A percentile compares a stretch with the other conserved stretches of the same genome.
Evolutionary conservation across 108 stramenopile species (phyloP).

Genomic region (Fistulifera solaris): DNA sequence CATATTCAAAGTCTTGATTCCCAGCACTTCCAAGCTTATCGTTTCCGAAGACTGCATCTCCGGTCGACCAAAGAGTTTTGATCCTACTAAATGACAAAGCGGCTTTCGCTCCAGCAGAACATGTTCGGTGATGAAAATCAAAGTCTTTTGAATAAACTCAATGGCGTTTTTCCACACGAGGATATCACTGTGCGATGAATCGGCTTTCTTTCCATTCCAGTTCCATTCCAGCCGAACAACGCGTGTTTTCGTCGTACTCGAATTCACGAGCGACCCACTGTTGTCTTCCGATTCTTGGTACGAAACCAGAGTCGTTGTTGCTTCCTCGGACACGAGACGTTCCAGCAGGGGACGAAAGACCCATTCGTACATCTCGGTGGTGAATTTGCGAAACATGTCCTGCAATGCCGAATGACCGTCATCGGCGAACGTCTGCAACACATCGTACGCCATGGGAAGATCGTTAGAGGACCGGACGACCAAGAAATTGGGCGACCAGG

Average conservation of each 20-base stretch:
- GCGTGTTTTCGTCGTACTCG: slow-evolving; percentile 6
- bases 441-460: slow-evolving; percentile 22
- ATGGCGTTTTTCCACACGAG: slow-evolving; percentile 33
- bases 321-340: not conserved
- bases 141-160: slow-evolving; percentile 25
- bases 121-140: slow-evolving; percentile 41
- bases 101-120: slow-evolving; percentile 30
- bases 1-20: slow-evolving; percentile 30
- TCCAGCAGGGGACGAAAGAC: slow-evolving; percentile 21
- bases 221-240: slow-evolving; percentile 30
- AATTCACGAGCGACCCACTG: not conserved
- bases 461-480: slow-evolving; percentile 18
- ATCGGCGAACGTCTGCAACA: slow-evolving; percentile 18
- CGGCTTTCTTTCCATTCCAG: not conserved
- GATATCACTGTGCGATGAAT: too few relatives aligned
- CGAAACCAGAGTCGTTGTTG: not conserved
- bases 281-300: slow-evolving; percentile 4
- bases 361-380: slow-evolving; percentile 9
- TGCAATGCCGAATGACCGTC: slow-evolving; percentile 10
- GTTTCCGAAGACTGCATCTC: slow-evolving; percentile 16
- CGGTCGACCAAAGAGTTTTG: slow-evolving; percentile 43
- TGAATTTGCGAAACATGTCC: slow-evolving; percentile 23
- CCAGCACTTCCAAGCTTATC: slow-evolving; percentile 35
- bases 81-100: slow-evolving; percentile 41
- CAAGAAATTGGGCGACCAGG: slow-evolving; percentile 15